phyloP scores from a whole-genome alignment of 371 early-diverging fungal genomes.

The Mortierella sp. region DNA sequence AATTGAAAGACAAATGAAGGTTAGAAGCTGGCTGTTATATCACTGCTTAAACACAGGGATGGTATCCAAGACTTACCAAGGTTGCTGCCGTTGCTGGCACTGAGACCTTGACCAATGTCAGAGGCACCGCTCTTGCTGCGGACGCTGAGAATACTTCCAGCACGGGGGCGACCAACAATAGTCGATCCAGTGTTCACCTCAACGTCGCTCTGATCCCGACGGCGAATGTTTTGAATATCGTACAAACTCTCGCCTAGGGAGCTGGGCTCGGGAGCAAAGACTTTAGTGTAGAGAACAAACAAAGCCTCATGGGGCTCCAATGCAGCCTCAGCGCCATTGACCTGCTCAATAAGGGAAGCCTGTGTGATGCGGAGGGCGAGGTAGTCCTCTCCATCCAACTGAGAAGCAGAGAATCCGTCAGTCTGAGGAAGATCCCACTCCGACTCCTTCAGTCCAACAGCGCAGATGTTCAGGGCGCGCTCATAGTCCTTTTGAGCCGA shows the following conservation, averaged over 20 bases:
- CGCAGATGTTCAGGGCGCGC: conserved; percentile 80
- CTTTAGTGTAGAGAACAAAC: conserved; percentile 74
- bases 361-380: conserved; percentile 74
- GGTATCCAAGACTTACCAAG: conserved; percentile 9
- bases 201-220: conserved; percentile 34
- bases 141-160: conserved; percentile 32
- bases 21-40: background rate
- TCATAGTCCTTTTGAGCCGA: conserved; percentile 73
- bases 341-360: conserved; percentile 64
- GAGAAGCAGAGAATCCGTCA: conserved; percentile 31
- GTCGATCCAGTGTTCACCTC: conserved; percentile 20
- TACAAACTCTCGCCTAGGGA: conserved; percentile 52
- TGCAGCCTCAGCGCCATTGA: conserved; percentile 70
- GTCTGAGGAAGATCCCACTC: conserved; percentile 60
- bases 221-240: conserved; percentile 48
- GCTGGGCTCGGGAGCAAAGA: conserved; percentile 64
- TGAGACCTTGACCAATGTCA: conserved; percentile 29
- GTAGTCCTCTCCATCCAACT: conserved; percentile 69
- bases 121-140: conserved; percentile 33
- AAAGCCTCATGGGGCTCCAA: conserved; percentile 69
- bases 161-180: conserved; percentile 37
- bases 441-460: conserved; percentile 79
- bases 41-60: background rate
- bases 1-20: background rate
- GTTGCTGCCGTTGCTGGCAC: conserved; percentile 20